Evolutionary conservation across 1,139 yeast species (phyloP), one percentile per base, ranked within the genome.

Genomic region (Pichia sp.): DNA sequence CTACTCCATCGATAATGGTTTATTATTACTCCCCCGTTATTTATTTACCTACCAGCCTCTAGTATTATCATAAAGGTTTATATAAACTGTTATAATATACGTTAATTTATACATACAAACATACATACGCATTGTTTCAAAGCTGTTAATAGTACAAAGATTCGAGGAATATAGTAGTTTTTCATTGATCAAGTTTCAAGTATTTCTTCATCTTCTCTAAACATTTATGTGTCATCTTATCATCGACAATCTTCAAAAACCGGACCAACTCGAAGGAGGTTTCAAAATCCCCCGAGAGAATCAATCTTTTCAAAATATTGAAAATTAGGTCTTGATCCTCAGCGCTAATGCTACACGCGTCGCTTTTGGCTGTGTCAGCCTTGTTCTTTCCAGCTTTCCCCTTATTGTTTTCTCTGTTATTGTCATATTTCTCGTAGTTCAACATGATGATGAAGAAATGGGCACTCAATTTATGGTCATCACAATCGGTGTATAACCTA

Each of bases 181-280:
- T 10, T 45, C 15, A 45, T 8, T 16, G 16, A 15, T 30, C 29
- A 41, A 23, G 38, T 29, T 47, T 30, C 23, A 63, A 49, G 36
- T 57, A 60, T 4, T 23, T 44, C 43, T 57, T 62, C 56, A 67
- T 48, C 19, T 57, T 61, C 30, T 54, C 57, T 8, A 61, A 59
- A 46, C 67, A 59, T 29, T 57, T 56, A 46, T 59, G 60, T 47
- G 67, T 64, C 36, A 62, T 56, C 31, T 62, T 59, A 41, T 65
- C 67, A 56, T 78, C 82, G 30, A 78, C 65, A 8, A 77, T 70
- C 56, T 76, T 77, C 57, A 78, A 69, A 56, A 78, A 75, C 54
- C 82, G 65, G 32, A 77, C 63, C 54, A 78, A 60, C 56, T 78
- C 82, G 61, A 78, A 76, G 32, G 78, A 73, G 58, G 78, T 74